phyloP scores from a whole-genome alignment of 441 rosid genomes.

The Aquilaria agallochum region DNA sequence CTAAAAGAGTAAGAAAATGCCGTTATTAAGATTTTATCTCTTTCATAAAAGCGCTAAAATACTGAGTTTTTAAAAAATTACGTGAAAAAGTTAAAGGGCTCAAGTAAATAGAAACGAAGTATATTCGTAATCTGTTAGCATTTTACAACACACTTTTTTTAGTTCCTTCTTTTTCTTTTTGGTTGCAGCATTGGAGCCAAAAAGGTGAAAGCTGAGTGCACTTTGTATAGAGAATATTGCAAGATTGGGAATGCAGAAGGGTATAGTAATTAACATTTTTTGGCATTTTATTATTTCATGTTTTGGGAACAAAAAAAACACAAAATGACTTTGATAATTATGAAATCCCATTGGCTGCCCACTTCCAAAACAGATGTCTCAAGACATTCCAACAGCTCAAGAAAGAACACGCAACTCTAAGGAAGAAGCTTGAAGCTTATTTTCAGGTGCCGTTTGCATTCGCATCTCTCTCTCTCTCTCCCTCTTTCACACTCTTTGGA shows the following conservation, averaged over 20 bases:
- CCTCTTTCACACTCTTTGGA: too few species aligned
- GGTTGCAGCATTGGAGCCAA: conserved; percentile 88
- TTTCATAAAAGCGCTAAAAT: too few species aligned
- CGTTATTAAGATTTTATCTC: too few species aligned
- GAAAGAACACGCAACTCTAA: conserved; percentile 76
- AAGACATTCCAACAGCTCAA: conserved; percentile 84
- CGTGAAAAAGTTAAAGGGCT: background rate
- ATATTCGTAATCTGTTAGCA: conserved; percentile 31
- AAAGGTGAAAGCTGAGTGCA: conserved; percentile 89
- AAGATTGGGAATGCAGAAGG: conserved; percentile 79
- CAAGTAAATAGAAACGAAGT: conserved; percentile 4
- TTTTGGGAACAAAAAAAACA: too few species aligned
- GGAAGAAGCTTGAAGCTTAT: conserved; percentile 79
- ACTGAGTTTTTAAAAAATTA: background rate
- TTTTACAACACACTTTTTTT: conserved; percentile 17
- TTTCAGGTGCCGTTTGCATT: conserved; percentile 51
- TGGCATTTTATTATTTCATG: too few species aligned
- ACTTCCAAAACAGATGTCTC: conserved; percentile 43
- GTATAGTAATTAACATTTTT: conserved; percentile 27
- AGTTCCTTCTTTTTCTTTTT: conserved; percentile 10
- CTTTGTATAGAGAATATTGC: conserved; percentile 82
- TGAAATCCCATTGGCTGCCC: too few species aligned
- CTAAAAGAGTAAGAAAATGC: too few species aligned
- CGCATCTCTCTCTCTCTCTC: too few species aligned
- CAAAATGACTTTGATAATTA: too few species aligned